Evolutionary conservation across 768 basidiomycete species (phyloP).

Genomic region (Panaeolus cyanescens): DNA sequence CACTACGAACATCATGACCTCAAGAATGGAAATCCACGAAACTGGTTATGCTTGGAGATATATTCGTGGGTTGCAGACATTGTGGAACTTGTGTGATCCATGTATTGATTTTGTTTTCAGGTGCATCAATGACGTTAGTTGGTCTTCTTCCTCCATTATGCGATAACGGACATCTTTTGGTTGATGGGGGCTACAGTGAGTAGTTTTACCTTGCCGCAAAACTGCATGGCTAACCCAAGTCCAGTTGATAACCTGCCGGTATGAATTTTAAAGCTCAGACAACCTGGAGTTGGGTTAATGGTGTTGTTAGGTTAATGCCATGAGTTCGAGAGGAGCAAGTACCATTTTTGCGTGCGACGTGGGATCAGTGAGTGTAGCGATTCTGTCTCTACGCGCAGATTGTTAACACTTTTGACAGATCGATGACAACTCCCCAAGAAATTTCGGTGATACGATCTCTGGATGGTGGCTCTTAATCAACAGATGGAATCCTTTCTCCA

Average conservation of each 20-base stretch:
- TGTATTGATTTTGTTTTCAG: constrained; percentile 33
- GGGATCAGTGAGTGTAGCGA: constrained; percentile 62
- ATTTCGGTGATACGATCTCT: constrained; percentile 93
- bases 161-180: constrained; percentile 90
- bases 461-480: constrained; percentile 97
- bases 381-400: background rate
- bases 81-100: background rate
- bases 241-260: constrained; percentile 90
- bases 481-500: constrained; percentile 90
- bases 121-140: constrained; percentile 97
- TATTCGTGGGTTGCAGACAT: constrained; percentile 68
- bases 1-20: constrained; percentile 95
- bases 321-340: constrained; percentile 90
- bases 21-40: constrained; percentile 95
- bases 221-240: constrained; percentile 9
- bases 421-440: constrained; percentile 93
- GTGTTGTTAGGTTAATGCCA: constrained; percentile 75
- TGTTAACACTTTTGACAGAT: constrained; percentile 43
- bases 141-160: constrained; percentile 94
- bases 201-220: constrained; percentile 9
- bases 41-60: constrained; percentile 99
- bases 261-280: constrained; percentile 5
- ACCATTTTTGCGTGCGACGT: constrained; percentile 94
- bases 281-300: background rate
- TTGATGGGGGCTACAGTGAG: constrained; percentile 88